Conservation (phyloP, 176 grass and related monocot genomes). For the Carex cristatella region DNA sequence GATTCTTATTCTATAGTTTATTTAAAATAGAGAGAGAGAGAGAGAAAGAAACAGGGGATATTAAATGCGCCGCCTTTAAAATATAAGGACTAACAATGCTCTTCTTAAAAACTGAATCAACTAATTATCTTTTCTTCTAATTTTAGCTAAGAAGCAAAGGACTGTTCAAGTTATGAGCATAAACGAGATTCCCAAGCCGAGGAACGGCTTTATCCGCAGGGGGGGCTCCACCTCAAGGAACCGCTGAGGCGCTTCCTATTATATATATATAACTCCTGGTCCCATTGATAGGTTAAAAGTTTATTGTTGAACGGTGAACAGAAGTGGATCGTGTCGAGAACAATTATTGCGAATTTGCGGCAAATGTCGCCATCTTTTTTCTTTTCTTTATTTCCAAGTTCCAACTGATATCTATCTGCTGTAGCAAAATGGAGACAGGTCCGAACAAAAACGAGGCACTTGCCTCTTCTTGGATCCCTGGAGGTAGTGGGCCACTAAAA, state of each 20-base stretch:
- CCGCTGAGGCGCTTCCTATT: slow-evolving; percentile 21
- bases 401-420: not conserved
- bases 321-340: not conserved
- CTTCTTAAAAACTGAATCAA: not conserved
- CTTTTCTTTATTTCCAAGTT: not conserved
- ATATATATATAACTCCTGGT: not conserved
- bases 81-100: not conserved
- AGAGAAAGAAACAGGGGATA: not conserved
- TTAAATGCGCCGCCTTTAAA: not conserved
- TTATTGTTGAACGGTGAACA: slow-evolving; percentile 3
- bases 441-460: not conserved
- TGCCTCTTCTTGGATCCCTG: not conserved
- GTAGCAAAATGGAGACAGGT: not conserved
- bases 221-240: slow-evolving; percentile 32
- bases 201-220: slow-evolving; percentile 51
- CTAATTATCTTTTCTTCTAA: not conserved
- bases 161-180: slow-evolving; percentile 80
- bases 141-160: slow-evolving; percentile 65
- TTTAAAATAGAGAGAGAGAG: too few relatives aligned
- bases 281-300: not conserved
- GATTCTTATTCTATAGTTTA: too few relatives aligned
- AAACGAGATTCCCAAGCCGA: slow-evolving; percentile 70
- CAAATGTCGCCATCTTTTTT: not conserved
- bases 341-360: not conserved
- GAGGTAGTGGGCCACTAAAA: not conserved